phyloP scores from a whole-genome alignment of 352 stramenopile species.

The Phytophthora cactorum region DNA sequence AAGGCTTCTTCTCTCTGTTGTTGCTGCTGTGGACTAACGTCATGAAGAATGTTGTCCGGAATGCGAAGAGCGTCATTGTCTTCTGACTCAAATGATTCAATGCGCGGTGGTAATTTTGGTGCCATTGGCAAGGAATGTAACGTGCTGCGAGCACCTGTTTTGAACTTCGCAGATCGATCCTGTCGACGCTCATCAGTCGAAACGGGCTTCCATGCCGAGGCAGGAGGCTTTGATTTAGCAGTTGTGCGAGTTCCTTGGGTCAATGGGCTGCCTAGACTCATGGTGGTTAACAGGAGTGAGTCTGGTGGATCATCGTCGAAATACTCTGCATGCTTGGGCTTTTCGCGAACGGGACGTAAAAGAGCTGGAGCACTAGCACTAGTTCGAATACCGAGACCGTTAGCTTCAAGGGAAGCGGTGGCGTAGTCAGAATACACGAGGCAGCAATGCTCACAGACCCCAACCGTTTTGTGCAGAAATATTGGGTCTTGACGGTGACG shows the following conservation, averaged over 20 bases:
- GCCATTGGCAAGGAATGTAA: slow-evolving; percentile 47
- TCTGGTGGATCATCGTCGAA: slow-evolving; percentile 48
- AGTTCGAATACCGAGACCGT: slow-evolving; percentile 51
- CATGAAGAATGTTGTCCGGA: slow-evolving; percentile 19
- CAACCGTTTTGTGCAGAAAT: slow-evolving; percentile 94
- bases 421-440: slow-evolving; percentile 93
- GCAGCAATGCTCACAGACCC: slow-evolving; percentile 94
- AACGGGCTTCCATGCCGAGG: slow-evolving; percentile 70
- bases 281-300: slow-evolving; percentile 25
- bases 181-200: slow-evolving; percentile 24
- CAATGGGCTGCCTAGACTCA: slow-evolving; percentile 14
- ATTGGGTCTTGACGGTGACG: slow-evolving; percentile 92
- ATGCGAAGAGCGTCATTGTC: slow-evolving; percentile 38
- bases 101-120: slow-evolving; percentile 62
- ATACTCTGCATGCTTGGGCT: slow-evolving; percentile 48
- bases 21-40: slow-evolving; percentile 26
- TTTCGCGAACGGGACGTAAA: slow-evolving; percentile 63
- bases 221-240: slow-evolving; percentile 46
- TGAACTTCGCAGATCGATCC: slow-evolving; percentile 16
- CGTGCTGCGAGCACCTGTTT: slow-evolving; percentile 30
- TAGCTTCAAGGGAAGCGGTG: slow-evolving; percentile 74
- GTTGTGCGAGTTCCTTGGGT: background rate
- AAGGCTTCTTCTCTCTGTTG: slow-evolving; percentile 69
- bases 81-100: slow-evolving; percentile 59
- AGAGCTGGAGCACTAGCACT: slow-evolving; percentile 64